Evolutionary conservation across 2,329 filamentous ascomycete species (phyloP).

Genomic region (Mycosphaerella arachidis): DNA sequence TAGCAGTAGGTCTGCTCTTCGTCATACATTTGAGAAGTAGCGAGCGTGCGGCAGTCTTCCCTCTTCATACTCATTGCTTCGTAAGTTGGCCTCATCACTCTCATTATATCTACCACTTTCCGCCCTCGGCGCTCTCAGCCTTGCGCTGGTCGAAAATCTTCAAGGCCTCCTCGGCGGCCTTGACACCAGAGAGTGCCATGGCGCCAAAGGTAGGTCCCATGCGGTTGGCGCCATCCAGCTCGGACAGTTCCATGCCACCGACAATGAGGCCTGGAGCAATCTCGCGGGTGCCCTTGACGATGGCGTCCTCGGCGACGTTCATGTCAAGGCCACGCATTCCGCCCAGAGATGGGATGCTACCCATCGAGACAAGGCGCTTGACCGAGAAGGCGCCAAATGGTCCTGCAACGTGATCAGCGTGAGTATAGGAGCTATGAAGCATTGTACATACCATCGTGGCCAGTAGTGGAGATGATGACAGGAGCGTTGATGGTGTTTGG

Average conservation of each 20-base stretch:
- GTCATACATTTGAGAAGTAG: background rate
- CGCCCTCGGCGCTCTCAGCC: conserved; percentile 62
- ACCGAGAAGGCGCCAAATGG: conserved; percentile 88
- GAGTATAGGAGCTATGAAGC: background rate
- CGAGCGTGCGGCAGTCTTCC: background rate
- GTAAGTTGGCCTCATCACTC: background rate
- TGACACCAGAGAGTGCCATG: conserved; percentile 82
- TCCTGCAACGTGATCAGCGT: conserved; percentile 10
- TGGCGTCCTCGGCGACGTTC: conserved; percentile 85
- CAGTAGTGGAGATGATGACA: conserved; percentile 81
- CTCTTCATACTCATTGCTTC: background rate
- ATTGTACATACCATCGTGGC: conserved; percentile 62
- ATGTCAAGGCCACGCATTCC: conserved; percentile 94
- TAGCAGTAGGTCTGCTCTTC: background rate
- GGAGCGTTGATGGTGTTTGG: conserved; percentile 95
- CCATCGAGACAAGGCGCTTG: conserved; percentile 88
- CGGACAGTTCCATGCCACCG: conserved; percentile 90
- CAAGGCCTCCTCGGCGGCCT: conserved; percentile 83
- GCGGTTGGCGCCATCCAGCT: conserved; percentile 67
- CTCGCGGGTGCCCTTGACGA: conserved; percentile 87
- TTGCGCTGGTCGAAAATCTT: conserved; percentile 72
- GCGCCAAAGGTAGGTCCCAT: conserved; percentile 90
- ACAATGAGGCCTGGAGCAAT: conserved; percentile 82
- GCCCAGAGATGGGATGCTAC: conserved; percentile 73
- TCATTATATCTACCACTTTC: background rate